These are phyloP conservation scores for Pseudozyma tsukubaensis DNA, from an alignment of 1,284 basidiomycete genomes.

Conservation along the genomic window DNA sequence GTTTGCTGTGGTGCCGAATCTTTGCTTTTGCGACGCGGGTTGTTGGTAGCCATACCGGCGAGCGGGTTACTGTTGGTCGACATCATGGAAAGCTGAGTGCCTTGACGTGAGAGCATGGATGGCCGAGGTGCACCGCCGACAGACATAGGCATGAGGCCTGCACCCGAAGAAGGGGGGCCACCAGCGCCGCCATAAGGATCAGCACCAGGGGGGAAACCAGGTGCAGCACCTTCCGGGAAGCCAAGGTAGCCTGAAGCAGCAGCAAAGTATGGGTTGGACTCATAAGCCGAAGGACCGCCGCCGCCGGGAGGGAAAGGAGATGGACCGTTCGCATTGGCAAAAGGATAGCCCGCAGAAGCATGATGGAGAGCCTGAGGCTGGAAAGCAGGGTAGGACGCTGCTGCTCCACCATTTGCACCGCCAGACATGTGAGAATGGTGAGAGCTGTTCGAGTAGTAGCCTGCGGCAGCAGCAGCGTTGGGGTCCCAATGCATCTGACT, in stretches of 20 bases:
- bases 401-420: not conserved
- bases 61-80: constrained; percentile 25
- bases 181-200: constrained; percentile 26
- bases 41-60: constrained; percentile 25
- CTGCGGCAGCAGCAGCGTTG: constrained; percentile 26
- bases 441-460: constrained; percentile 19
- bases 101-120: constrained; percentile 38
- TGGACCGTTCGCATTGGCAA: constrained; percentile 15
- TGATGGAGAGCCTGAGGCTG: constrained; percentile 40
- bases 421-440: not conserved
- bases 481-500: constrained; percentile 32
- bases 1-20: constrained; percentile 55
- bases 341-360: constrained; percentile 35
- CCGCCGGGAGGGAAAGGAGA: constrained; percentile 12
- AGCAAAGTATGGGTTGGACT: constrained; percentile 56
- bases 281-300: constrained; percentile 29
- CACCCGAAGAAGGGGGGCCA: constrained; percentile 16
- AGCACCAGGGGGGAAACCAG: constrained; percentile 43
- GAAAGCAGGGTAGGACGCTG: constrained; percentile 23
- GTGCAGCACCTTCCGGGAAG: constrained; percentile 46
- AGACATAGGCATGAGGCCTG: constrained; percentile 3
- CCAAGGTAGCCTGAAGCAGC: constrained; percentile 55
- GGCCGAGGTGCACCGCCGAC: constrained; percentile 21
- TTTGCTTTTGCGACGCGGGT: constrained; percentile 55
- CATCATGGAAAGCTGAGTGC: constrained; percentile 48